Evolutionary conservation across 176 grass and related monocot genomes (phyloP), one percentile per base, ranked within the genome.

Genomic region (Rhynchospora tenuis): DNA sequence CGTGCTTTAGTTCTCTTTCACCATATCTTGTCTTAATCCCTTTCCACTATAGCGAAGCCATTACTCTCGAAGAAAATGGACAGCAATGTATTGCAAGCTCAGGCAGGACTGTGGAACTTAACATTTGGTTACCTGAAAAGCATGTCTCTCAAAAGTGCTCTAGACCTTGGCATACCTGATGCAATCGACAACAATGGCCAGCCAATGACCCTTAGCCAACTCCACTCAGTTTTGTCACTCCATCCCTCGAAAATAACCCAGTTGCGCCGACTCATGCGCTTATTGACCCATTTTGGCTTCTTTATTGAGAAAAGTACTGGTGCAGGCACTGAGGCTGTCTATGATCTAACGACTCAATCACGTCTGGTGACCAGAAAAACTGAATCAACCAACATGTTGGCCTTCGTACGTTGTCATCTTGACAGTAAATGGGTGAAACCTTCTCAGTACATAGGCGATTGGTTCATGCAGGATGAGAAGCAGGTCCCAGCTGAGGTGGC

Each of bases 161-260:
- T 88, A 2, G 58, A 86, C 33, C 88, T 93, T 7, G 64, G 91
- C 63, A 43, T 90, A 38, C 46, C 85, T 0, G 85, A 86, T 27
- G 83, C 80, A 17, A 90, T 92, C 73, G 68, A 73, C 57, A 14
- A 60, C 64, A 16, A 73, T n/a, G 88, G 85, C 24, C 69, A 86
- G 24, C 9, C 31, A 0, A 54, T 38, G 22, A 75, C 83, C 56
- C 33, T 93, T 2, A 51, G 46, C 26, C 12, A 48, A 19, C 51
- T 90, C 17, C 77, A 55, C 79, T n/a, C 78, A 7, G 66, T 61
- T 17, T 72, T 86, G 70, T 43, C 80, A 5, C 61, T 89, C 43
- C 31, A 63, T 4, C 61, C 56, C 7, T 62, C 23, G 72, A 87
- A 77, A 47, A 72, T 73, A 51, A n/a, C 88, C 15, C 26, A 11